Percentiles rank a stretch among this genome's conserved stretches.
These are phyloP conservation scores for Erucastrum elatum DNA, from an alignment of 345 rosid species.

Conservation along the genomic window DNA sequence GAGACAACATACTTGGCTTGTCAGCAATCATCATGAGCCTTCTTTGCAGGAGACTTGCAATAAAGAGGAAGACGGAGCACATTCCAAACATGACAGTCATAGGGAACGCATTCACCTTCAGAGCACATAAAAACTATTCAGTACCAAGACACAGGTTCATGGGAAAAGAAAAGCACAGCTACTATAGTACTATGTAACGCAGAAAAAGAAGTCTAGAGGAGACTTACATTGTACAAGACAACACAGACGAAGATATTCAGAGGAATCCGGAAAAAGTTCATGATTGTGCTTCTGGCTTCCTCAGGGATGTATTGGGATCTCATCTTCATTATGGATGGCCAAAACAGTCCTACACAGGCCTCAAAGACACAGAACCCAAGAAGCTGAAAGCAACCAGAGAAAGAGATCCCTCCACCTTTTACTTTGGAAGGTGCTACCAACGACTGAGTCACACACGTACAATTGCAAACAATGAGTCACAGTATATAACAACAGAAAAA, in stretches of 20 bases:
- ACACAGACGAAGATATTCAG: constrained; percentile 90
- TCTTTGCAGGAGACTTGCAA: constrained; percentile 83
- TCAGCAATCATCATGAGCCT: constrained; percentile 76
- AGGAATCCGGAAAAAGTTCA: constrained; percentile 99
- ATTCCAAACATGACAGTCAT: constrained; percentile 94
- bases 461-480: constrained; percentile 18
- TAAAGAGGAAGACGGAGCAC: constrained; percentile 97
- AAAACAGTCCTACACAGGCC: constrained; percentile 94
- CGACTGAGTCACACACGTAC: constrained; percentile 46
- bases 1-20: constrained; percentile 66
- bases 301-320: constrained; percentile 98
- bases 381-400: constrained; percentile 78
- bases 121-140: constrained; percentile 21
- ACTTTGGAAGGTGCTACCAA: constrained; percentile 64
- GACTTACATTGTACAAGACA: constrained; percentile 62
- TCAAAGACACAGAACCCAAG: constrained; percentile 94
- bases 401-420: constrained; percentile 80
- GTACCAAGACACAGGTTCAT: constrained; percentile 1
- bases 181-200: too few species aligned
- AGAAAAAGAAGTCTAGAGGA: too few species aligned
- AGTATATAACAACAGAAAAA: constrained; percentile 9
- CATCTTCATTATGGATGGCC: constrained; percentile 99
- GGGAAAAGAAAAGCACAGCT: neutral
- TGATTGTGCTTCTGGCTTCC: constrained; percentile 98
- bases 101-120: constrained; percentile 86